Evolutionary conservation across 805 yeast genomes (phyloP), one percentile per base, ranked within the genome.

Genomic region (Saccharomycopsis sp.): DNA sequence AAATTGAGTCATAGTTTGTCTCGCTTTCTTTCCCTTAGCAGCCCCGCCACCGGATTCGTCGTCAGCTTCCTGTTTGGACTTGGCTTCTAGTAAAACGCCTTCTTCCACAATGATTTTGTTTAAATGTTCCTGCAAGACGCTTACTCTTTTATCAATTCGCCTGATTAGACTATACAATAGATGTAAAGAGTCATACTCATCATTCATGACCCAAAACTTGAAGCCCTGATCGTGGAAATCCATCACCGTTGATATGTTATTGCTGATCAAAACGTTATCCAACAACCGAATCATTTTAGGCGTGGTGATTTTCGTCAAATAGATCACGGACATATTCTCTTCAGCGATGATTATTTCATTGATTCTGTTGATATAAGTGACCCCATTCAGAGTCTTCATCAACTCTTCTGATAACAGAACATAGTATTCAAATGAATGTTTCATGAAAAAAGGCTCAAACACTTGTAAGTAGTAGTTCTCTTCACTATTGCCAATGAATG

Each of bases 371-470:
- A 90, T 65, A 64, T 85, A 87, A 1, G 77, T 71, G 0, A 83
- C 66, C 0, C 91, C 89, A 58, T 79, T 68, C 56, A 70, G 68
- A 52, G 67, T 61, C 40, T 74, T 69, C 51, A 82, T 65, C 40
- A 80, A 68, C 15, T 79, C 80, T 2, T 63, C 66, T 0, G 87
- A 75, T 12, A 80, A 71, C 7, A 66, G 67, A 14, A 72, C 66
- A 66, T 85, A 91, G 67, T 79, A 89, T 1, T 70, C 69, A 57
- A 76, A 79, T 0, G 92, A 80, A 34, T 76, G 76, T 2, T 73
- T 66, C 54, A 89, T 65, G 50, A 89, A 77, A 53, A 68, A 71
- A 0, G 89, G 91, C 64, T 89, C 96, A 67, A 91, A 87, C 50
- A 73, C 76, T 18, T 75, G 77, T 24, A 76, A 72, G 65, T 87